Evolutionary conservation across 176 grass and related monocot species (phyloP), one percentile per base, ranked within the genome.

Genomic region (Musa itinerans): DNA sequence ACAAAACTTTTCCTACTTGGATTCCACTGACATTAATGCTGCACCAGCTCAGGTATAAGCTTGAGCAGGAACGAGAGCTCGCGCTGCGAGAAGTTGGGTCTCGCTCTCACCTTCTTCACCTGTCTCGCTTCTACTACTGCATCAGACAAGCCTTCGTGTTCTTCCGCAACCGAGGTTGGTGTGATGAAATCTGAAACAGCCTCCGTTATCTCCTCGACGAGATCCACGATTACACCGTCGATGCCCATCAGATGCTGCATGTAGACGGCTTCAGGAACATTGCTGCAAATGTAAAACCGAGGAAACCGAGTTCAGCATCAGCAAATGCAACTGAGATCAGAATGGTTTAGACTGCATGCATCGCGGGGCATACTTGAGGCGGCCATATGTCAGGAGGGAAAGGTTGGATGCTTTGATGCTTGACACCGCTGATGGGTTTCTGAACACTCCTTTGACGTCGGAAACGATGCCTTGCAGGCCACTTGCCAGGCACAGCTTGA

Each of bases 401-500:
- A 97, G 90, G 58, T 89, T 88, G 0, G 83, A 83, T 54, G 93
- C 94, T 63, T 93, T 93, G 74, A 97, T 89, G 53, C 80, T 97
- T 2, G 70, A 71, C 16, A 97, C 80, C 8, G 84, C 86, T 11
- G 79, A 54, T 49, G 94, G 94, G 59, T 84, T 77, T 79, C 86
- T 87, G 77, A 93, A 97, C 11, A 97, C 49, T 0, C 73, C 88
- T 15, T 75, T 83, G 11, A 89, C 94, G 75, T 97, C 88, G 0
- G 94, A 97, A 24, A 97, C 90, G 2, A 97, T 93, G 21, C 89
- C 94, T 70, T 97, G 88, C 86, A 97, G 23, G 12, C 87, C 86
- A 2, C 68, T 82, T 50, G 73, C 82, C 2, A 90, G 54, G 77
- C 94, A 97, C 9, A 85, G 68, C 56, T 93, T 93, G 26, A 93